Percentiles rank a stretch among this genome's conserved stretches.
Evolutionary conservation across 2,329 filamentous ascomycete species (phyloP).

Genomic region (Ambrosiella cleistominuta): DNA sequence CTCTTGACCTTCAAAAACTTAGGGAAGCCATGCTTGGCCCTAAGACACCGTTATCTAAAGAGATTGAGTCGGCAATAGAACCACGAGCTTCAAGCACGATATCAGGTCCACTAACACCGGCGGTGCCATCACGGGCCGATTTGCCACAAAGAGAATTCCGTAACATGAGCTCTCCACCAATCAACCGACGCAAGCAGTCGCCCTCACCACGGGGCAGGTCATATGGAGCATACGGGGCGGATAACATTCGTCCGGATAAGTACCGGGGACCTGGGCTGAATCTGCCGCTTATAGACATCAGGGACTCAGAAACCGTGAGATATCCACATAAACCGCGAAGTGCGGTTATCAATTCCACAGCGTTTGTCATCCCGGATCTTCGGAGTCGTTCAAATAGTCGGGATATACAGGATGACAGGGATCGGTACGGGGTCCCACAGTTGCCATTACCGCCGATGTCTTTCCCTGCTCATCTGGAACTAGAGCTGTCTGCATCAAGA

Average conservation of each 20-base stretch:
- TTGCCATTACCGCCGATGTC: slow-evolving; percentile 51
- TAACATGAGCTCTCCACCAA: slow-evolving; percentile 10
- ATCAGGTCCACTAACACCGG: not conserved
- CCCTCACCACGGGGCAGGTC: not conserved
- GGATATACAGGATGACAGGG: too few relatives aligned
- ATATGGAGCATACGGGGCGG: not conserved
- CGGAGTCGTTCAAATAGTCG: slow-evolving; percentile 14
- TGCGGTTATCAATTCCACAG: slow-evolving; percentile 25
- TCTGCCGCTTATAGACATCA: slow-evolving; percentile 34
- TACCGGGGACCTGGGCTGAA: not conserved
- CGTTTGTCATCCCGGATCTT: slow-evolving; percentile 13
- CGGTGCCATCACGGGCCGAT: not conserved
- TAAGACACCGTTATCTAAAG: not conserved
- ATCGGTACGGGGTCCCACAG: slow-evolving; percentile 18
- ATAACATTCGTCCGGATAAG: not conserved
- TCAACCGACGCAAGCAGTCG: slow-evolving; percentile 3
- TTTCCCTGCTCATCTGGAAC: slow-evolving; percentile 44
- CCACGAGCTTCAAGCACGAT: not conserved
- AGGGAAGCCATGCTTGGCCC: not conserved
- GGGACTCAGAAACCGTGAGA: slow-evolving; percentile 24
- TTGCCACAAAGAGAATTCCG: slow-evolving; percentile 4
- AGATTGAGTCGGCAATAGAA: not conserved
- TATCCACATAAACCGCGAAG: slow-evolving; percentile 18
- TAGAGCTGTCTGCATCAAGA: slow-evolving; percentile 43
- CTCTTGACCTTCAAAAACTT: not conserved